Conservation (phyloP, 2,329 filamentous ascomycete genomes). For the Plectosphaerella sp. region DNA sequence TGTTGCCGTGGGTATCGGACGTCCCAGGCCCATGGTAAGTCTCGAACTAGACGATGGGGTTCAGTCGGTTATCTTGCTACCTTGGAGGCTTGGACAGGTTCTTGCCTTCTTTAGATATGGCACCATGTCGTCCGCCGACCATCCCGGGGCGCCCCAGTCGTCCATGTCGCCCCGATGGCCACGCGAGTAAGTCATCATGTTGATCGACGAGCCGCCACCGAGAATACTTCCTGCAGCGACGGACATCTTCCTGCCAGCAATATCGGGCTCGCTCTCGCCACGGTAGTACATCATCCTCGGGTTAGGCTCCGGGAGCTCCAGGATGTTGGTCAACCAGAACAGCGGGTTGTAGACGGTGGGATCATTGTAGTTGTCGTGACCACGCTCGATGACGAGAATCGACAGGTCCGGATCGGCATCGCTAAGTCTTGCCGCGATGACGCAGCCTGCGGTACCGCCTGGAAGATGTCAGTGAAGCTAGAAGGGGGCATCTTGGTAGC, state of each 20-base stretch:
- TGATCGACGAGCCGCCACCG: constrained; percentile 27
- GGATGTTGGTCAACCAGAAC: constrained; percentile 10
- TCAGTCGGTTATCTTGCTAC: fast-evolving
- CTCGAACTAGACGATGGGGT: constrained; percentile 29
- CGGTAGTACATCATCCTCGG: constrained; percentile 14
- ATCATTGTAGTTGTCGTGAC: constrained; percentile 18
- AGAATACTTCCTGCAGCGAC: constrained; percentile 20
- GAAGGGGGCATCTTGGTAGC: no score
- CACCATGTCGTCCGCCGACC: constrained; percentile 24
- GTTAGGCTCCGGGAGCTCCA: constrained; percentile 7
- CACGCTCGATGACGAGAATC: constrained; percentile 22
- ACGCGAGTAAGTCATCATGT: constrained; percentile 25
- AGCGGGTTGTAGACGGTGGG: constrained; percentile 17
- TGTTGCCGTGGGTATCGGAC: constrained; percentile 36
- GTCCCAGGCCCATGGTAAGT: constrained; percentile 39
- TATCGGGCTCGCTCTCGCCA: constrained; percentile 13
- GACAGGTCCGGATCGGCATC: constrained; percentile 18
- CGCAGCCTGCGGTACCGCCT: constrained; percentile 22
- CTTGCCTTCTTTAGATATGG: constrained; percentile 26
- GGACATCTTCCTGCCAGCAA: constrained; percentile 16
- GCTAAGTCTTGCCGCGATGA: constrained; percentile 19
- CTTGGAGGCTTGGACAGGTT: not conserved
- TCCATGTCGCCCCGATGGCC: constrained; percentile 26
- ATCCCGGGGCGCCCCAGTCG: constrained; percentile 27
- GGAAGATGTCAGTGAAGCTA: not conserved